phyloP scores from a whole-genome alignment of 2,329 filamentous ascomycete species.

The Penicillium olsonii region DNA sequence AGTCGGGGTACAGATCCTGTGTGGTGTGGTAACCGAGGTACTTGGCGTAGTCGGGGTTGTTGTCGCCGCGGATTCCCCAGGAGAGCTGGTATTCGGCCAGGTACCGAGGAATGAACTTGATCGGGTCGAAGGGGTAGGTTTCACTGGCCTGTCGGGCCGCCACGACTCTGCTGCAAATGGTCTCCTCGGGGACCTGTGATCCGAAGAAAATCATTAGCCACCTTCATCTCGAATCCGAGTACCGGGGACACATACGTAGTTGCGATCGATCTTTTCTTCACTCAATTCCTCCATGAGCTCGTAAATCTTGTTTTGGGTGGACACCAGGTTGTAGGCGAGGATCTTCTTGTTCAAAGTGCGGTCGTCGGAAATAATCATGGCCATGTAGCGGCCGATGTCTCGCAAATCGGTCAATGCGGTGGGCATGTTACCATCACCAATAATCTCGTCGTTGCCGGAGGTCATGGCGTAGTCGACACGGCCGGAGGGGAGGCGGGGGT shows the following conservation, averaged over 20 bases:
- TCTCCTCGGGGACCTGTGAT: slow-evolving; percentile 36
- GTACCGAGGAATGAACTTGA: slow-evolving; percentile 38
- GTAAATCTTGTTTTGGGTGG: slow-evolving; percentile 51
- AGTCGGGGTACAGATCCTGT: slow-evolving; percentile 57
- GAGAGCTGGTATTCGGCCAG: slow-evolving; percentile 49
- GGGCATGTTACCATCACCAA: slow-evolving; percentile 49
- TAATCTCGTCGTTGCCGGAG: slow-evolving; percentile 39
- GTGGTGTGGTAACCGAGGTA: slow-evolving; percentile 58
- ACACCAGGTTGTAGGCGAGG: slow-evolving; percentile 51
- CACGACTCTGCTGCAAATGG: slow-evolving; percentile 36
- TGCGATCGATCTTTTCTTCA: slow-evolving; percentile 50
- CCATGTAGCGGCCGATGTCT: slow-evolving; percentile 58
- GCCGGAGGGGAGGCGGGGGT: slow-evolving; percentile 50
- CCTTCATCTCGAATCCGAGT: neutral
- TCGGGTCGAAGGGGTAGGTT: slow-evolving; percentile 39
- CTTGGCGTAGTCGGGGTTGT: slow-evolving; percentile 54
- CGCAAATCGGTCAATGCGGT: slow-evolving; percentile 51
- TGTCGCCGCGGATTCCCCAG: slow-evolving; percentile 55
- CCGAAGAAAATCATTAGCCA: slow-evolving; percentile 17
- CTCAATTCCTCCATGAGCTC: slow-evolving; percentile 49
- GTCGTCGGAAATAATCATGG: slow-evolving; percentile 53
- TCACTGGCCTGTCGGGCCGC: slow-evolving; percentile 37
- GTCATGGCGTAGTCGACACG: slow-evolving; percentile 48
- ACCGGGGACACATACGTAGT: slow-evolving; percentile 35
- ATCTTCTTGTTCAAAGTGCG: slow-evolving; percentile 58